Conservation (phyloP, 2,329 filamentous ascomycete genomes). For the Diaporthe helianthi region DNA sequence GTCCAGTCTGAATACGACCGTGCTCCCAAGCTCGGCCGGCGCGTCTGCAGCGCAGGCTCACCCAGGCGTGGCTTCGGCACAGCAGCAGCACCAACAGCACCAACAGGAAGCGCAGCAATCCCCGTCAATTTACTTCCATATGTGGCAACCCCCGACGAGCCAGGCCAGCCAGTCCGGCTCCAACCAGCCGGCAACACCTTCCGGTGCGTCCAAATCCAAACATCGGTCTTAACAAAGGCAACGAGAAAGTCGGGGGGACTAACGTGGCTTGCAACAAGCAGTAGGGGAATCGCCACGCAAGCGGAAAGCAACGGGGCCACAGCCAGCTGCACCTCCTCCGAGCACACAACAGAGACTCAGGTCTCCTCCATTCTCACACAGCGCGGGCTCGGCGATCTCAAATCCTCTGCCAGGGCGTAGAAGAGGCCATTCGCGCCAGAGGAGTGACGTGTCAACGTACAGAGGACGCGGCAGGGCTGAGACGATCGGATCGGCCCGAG, state of each 20-base stretch:
- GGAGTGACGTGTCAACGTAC: slow-evolving; percentile 62
- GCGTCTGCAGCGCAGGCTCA: slow-evolving; percentile 54
- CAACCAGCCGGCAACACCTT: slow-evolving; percentile 75
- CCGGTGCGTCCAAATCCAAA: slow-evolving; percentile 71
- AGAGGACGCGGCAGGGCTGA: slow-evolving; percentile 47
- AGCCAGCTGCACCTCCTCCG: slow-evolving; percentile 55
- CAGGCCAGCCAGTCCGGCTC: slow-evolving; percentile 62
- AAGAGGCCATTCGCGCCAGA: slow-evolving; percentile 67
- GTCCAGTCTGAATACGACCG: slow-evolving; percentile 54
- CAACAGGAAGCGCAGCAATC: slow-evolving; percentile 66
- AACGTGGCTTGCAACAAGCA: slow-evolving; percentile 57
- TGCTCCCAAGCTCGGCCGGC: slow-evolving; percentile 48
- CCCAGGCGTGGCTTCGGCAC: slow-evolving; percentile 57
- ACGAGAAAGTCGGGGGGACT: slow-evolving; percentile 47
- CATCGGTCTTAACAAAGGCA: slow-evolving; percentile 47
- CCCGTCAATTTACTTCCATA: slow-evolving; percentile 86
- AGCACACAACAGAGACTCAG: slow-evolving; percentile 53
- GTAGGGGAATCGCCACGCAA: slow-evolving; percentile 82
- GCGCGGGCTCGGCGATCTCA: slow-evolving; percentile 54
- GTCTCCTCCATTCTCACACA: slow-evolving; percentile 62
- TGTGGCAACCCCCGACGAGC: slow-evolving; percentile 84
- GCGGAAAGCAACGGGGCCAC: slow-evolving; percentile 74
- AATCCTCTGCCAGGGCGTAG: slow-evolving; percentile 62
- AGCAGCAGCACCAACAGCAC: slow-evolving; percentile 67
- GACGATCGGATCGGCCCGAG: slow-evolving; percentile 45